A percentile compares a stretch with the other conserved stretches of the same genome.
These are phyloP conservation scores for Leccinum olivaceopallidum DNA, from an alignment of 768 basidiomycete species.

Conservation along the genomic window DNA sequence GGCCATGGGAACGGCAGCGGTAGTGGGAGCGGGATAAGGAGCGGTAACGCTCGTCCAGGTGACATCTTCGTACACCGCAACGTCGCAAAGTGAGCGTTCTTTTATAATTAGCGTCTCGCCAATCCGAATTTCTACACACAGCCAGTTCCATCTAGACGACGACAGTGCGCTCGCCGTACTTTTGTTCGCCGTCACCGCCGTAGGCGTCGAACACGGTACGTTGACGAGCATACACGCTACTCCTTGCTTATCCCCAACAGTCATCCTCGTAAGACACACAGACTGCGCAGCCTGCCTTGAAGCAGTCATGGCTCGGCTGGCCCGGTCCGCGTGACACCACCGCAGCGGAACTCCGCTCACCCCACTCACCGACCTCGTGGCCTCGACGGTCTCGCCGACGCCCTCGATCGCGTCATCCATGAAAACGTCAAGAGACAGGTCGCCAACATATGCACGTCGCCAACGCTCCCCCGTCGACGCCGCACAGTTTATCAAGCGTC, in stretches of 20 bases:
- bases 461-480: too few relatives aligned
- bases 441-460: too few relatives aligned
- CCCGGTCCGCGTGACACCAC: conserved; percentile 8
- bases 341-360: conserved; percentile 46
- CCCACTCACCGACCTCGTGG: conserved; percentile 12
- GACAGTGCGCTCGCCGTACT: conserved; percentile 71
- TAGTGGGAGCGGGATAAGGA: too few relatives aligned
- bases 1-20: too few relatives aligned
- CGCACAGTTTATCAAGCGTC: too few relatives aligned
- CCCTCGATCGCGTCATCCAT: too few relatives aligned
- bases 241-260: conserved; percentile 36
- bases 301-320: conserved; percentile 23
- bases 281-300: conserved; percentile 71
- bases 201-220: conserved; percentile 74
- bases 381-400: too few relatives aligned
- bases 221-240: neutral
- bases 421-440: too few relatives aligned
- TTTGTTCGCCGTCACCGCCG: conserved; percentile 61
- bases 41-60: too few relatives aligned
- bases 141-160: conserved; percentile 38
- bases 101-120: neutral
- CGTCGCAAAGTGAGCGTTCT: conserved; percentile 76
- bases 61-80: conserved; percentile 75
- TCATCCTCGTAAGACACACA: conserved; percentile 75
- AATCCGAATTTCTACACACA: neutral